These are phyloP conservation scores for Thraustochytrium striatum DNA, from an alignment of 352 stramenopile genomes.

Conservation along the genomic window DNA sequence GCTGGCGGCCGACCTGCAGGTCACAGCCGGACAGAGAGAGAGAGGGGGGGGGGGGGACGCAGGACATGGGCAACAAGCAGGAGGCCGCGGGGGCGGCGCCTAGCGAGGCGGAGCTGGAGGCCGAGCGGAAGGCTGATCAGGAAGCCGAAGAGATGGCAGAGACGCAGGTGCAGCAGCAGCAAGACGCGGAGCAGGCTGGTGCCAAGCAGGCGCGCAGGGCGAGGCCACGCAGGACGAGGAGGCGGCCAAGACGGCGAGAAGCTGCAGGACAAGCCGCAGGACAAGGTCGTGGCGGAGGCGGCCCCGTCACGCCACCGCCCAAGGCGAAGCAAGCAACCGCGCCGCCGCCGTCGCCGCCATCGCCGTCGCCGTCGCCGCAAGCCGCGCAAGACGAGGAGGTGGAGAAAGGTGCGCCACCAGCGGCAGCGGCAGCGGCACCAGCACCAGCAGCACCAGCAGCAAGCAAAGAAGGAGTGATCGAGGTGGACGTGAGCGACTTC, in stretches of 20 bases:
- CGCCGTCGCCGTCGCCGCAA: background rate
- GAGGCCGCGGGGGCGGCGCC: no score
- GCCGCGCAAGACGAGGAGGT: no score
- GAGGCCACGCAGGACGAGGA: background rate
- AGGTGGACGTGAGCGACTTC: conserved; percentile 34
- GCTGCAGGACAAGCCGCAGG: background rate
- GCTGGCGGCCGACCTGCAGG: no score
- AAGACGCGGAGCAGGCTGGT: no score
- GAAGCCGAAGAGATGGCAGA: no score
- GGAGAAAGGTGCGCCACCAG: background rate
- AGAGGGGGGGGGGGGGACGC: no score
- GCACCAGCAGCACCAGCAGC: background rate
- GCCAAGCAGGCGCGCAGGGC: no score
- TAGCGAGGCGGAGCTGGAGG: no score
- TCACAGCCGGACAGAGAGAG: no score
- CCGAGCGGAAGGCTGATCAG: no score
- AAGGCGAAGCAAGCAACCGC: background rate
- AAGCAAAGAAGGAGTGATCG: conserved; percentile 35
- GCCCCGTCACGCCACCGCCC: background rate
- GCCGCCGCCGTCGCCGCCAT: background rate
- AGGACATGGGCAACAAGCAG: no score
- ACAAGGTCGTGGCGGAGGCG: background rate
- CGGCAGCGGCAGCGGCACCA: background rate
- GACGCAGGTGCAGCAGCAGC: no score
- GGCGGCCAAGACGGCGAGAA: background rate